Evolutionary conservation across 2,329 filamentous ascomycete genomes (phyloP).

Genomic region (Alternaria burnsii): DNA sequence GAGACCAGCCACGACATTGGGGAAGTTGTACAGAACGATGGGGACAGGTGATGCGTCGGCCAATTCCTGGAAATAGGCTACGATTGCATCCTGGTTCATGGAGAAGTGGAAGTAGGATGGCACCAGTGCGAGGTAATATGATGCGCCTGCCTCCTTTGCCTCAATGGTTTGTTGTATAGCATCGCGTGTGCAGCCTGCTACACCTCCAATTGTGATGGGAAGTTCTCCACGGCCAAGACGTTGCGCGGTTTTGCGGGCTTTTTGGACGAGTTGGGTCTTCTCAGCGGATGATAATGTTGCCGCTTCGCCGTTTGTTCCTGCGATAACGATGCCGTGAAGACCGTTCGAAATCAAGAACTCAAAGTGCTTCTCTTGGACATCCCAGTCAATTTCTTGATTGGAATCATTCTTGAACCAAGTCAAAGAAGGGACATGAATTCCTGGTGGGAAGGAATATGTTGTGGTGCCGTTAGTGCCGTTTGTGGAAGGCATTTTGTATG

Average conservation of each 20-base stretch:
- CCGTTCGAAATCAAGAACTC: slow-evolving; percentile 64
- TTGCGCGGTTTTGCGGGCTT: slow-evolving; percentile 50
- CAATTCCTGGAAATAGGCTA: slow-evolving; percentile 49
- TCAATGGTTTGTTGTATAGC: slow-evolving; percentile 52
- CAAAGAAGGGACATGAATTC: slow-evolving; percentile 65
- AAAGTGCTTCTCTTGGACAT: slow-evolving; percentile 62
- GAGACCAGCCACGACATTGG: slow-evolving; percentile 54
- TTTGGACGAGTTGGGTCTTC: slow-evolving; percentile 52
- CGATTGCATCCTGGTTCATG: slow-evolving; percentile 49
- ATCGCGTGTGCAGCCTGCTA: slow-evolving; percentile 52
- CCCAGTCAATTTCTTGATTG: slow-evolving; percentile 65
- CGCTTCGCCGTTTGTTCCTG: slow-evolving; percentile 58
- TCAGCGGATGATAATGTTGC: slow-evolving; percentile 53
- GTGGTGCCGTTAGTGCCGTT: slow-evolving; percentile 37
- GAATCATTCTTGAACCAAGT: slow-evolving; percentile 63
- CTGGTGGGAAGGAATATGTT: slow-evolving; percentile 56
- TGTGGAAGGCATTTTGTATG: slow-evolving; percentile 41
- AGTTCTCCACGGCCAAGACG: slow-evolving; percentile 45
- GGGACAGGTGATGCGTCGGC: slow-evolving; percentile 53
- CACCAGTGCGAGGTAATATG: slow-evolving; percentile 51
- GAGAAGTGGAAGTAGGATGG: slow-evolving; percentile 54
- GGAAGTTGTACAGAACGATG: slow-evolving; percentile 60
- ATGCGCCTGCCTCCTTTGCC: slow-evolving; percentile 51
- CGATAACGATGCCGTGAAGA: slow-evolving; percentile 60
- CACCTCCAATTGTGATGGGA: slow-evolving; percentile 54